Evolutionary conservation across 2,329 filamentous ascomycete genomes (phyloP).

Genomic region (Pseudogymnoascus sp.): DNA sequence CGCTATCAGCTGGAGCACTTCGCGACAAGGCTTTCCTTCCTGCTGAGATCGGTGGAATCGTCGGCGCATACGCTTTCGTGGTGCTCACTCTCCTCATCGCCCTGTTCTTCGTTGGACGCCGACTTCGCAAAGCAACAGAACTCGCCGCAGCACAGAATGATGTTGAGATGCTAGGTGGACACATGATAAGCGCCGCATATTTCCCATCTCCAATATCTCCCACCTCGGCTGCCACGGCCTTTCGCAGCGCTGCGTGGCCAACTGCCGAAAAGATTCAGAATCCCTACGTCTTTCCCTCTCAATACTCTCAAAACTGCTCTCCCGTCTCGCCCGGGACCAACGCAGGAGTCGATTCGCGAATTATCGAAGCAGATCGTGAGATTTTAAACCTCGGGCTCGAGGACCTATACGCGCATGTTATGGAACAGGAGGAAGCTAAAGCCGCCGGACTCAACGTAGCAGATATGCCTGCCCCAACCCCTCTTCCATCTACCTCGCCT

Average conservation of each 20-base stretch:
- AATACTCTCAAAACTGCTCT: slow-evolving; percentile 26
- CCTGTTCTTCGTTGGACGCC: slow-evolving; percentile 54
- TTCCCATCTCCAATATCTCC: slow-evolving; percentile 24
- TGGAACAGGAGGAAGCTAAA: slow-evolving; percentile 76
- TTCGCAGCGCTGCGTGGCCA: slow-evolving; percentile 44
- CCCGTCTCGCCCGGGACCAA: slow-evolving; percentile 38
- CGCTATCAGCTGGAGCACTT: slow-evolving; percentile 49
- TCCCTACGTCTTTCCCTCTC: slow-evolving; percentile 41
- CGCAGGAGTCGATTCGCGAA: slow-evolving; percentile 65
- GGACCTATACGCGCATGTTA: slow-evolving; percentile 82
- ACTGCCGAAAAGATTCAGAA: slow-evolving; percentile 34
- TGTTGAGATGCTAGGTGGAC: slow-evolving; percentile 25
- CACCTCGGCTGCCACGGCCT: slow-evolving; percentile 24
- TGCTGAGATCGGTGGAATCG: slow-evolving; percentile 73
- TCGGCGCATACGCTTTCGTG: slow-evolving; percentile 74
- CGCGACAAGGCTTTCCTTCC: slow-evolving; percentile 62
- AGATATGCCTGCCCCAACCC: slow-evolving; percentile 30
- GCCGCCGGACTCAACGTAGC: slow-evolving; percentile 46
- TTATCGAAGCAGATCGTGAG: slow-evolving; percentile 66
- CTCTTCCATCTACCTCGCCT: slow-evolving; percentile 24
- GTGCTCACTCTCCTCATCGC: slow-evolving; percentile 65
- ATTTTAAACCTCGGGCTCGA: slow-evolving; percentile 79
- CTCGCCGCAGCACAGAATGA: slow-evolving; percentile 19
- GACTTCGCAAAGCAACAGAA: slow-evolving; percentile 34
- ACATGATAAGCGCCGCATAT: slow-evolving; percentile 36